Base-by-base conservation (phyloP, 345 rosid species). In the Gossypium raimondii region DNA sequence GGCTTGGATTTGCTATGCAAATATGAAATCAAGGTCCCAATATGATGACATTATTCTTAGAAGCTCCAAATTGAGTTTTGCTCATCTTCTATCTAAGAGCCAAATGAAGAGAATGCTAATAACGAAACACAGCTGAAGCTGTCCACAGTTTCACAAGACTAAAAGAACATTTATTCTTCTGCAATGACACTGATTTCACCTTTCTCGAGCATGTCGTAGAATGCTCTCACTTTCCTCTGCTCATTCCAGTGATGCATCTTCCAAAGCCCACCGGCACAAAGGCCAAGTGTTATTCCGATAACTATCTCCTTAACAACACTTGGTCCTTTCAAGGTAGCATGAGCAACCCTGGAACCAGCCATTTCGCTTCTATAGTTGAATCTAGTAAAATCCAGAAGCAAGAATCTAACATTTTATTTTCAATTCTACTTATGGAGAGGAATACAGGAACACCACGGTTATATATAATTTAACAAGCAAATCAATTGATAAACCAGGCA, bases 241-340 rank as follows among this genome's bases (percentile, higher is more conserved):
- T 93, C 97, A 58, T 91, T 95, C 98, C 98, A 95, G 81, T 95
- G 99, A 75, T 95, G 93, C 97, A 93, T 95, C 87, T 95, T 95
- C 98, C 98, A 95, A 12, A 91, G 63, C 75, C 94, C 71, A 63
- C 94, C 99, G 14, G 92, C 98, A 48, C 81, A 87, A 75, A 93
- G 75, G 24, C 94, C 99, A 4, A 95, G 89, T 2, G 80, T 65
- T 16, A 93, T 59, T 17, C 97, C 99, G 1, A 89, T 83, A 57
- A 81, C 3, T 17, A 95, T 62, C 78, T 95, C 99, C 92, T 89
- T 93, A 7, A 93, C 80, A 45, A 95, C 97, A 61, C 93, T 95
- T 25, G 99, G 99, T 48, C 97, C 98, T 81, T 90, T 91, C 89
- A 95, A 78, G 52, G 98, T 89, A 25, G 88, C 94, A 70, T 93